Conservation (phyloP, 2,329 filamentous ascomycete species). For the Cercospora sp. region DNA sequence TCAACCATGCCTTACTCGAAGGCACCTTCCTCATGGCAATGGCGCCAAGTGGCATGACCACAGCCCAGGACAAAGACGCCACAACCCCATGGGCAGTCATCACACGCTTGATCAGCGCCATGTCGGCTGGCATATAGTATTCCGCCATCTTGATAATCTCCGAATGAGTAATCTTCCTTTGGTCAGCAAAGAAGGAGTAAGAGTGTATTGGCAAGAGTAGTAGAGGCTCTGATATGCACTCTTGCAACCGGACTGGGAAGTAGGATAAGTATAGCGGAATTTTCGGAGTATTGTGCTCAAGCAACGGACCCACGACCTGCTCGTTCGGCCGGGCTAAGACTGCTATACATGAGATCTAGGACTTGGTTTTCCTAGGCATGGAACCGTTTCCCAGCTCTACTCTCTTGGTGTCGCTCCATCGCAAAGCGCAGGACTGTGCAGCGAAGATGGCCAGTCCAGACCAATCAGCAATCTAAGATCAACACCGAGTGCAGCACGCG, state of each 20-base stretch:
- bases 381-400: neutral
- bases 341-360: neutral
- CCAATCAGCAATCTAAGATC: neutral
- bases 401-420: neutral
- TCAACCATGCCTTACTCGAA: constrained; percentile 45
- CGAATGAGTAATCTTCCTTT: neutral
- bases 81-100: constrained; percentile 43
- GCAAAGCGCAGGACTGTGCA: neutral
- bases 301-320: neutral
- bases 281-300: neutral
- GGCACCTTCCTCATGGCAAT: constrained; percentile 47
- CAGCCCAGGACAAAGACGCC: constrained; percentile 47
- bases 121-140: neutral
- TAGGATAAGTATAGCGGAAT: neutral
- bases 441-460: neutral
- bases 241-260: neutral
- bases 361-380: neutral
- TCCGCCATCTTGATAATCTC: constrained; percentile 1
- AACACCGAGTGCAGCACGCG: neutral
- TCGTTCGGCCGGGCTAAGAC: neutral
- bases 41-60: constrained; percentile 46
- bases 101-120: neutral
- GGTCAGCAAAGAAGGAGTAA: neutral
- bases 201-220: neutral
- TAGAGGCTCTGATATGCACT: neutral